Percentiles rank a stretch among this genome's conserved stretches.
phyloP scores from a whole-genome alignment of 1,139 yeast genomes.

The Meyerozyma elateridarum region DNA sequence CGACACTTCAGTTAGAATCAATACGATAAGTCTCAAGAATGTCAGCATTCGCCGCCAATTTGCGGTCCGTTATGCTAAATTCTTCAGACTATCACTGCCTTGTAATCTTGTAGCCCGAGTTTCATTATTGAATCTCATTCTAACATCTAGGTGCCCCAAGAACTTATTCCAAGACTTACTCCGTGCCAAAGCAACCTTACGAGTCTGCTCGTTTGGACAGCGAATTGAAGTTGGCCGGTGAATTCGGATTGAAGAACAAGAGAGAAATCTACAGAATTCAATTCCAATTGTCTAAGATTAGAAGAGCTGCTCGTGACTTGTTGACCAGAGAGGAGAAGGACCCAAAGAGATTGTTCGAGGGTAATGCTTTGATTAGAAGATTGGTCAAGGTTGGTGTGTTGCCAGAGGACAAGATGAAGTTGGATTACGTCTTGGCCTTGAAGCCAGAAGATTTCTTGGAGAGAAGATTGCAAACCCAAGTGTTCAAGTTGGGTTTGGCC shows the following conservation, averaged over 20 bases:
- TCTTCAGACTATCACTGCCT: constrained; percentile 3
- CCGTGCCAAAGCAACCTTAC: constrained; percentile 99
- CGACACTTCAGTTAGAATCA: constrained; percentile 75
- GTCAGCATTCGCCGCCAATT: neutral
- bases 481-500: constrained; percentile 99
- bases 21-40: constrained; percentile 7
- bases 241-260: constrained; percentile 99
- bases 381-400: constrained; percentile 98
- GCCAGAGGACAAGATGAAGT: constrained; percentile 99
- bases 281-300: constrained; percentile 97
- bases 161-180: constrained; percentile 98
- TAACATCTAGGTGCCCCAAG: constrained; percentile 83
- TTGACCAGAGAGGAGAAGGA: constrained; percentile 99
- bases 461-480: constrained; percentile 99
- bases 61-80: neutral
- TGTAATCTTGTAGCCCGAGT: constrained; percentile 6
- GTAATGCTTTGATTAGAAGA: constrained; percentile 99
- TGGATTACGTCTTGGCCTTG: constrained; percentile 99
- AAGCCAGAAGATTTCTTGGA: constrained; percentile 99
- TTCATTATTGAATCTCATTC: constrained; percentile 14
- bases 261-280: constrained; percentile 99
- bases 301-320: constrained; percentile 99
- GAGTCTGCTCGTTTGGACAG: constrained; percentile 99
- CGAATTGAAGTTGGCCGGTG: constrained; percentile 99
- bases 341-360: constrained; percentile 99